Conservation (phyloP, 2,329 filamentous ascomycete species). For the Hypoxylon sp. region DNA sequence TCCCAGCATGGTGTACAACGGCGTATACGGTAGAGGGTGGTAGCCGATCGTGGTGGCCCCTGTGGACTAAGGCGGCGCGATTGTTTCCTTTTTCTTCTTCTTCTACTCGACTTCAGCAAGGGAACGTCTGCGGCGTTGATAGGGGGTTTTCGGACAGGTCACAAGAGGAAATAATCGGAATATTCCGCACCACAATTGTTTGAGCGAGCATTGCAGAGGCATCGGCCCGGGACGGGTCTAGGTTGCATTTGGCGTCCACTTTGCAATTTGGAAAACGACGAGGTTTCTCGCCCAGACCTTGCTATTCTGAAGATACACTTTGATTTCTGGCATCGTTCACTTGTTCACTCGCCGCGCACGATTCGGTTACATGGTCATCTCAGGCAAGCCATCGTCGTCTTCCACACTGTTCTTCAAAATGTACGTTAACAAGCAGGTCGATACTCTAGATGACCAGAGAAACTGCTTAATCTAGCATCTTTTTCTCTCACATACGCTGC, state of each 20-base stretch:
- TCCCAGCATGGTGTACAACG: constrained; percentile 81
- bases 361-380: constrained; percentile 53
- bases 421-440: constrained; percentile 69
- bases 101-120: constrained; percentile 44
- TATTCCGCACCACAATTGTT: constrained; percentile 50
- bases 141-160: constrained; percentile 41
- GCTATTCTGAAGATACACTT: constrained; percentile 45
- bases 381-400: constrained; percentile 77
- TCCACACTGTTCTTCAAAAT: constrained; percentile 65
- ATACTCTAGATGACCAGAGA: constrained; percentile 47
- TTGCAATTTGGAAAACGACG: constrained; percentile 47
- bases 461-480: constrained; percentile 60
- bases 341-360: constrained; percentile 43
- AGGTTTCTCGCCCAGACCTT: constrained; percentile 43
- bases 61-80: constrained; percentile 31
- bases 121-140: constrained; percentile 42
- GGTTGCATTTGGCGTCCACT: constrained; percentile 48
- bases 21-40: constrained; percentile 75
- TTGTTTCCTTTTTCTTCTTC: too few relatives aligned
- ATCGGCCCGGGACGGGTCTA: constrained; percentile 44
- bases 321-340: constrained; percentile 37
- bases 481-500: constrained; percentile 50
- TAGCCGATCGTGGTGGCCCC: constrained; percentile 48
- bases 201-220: constrained; percentile 57
- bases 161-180: constrained; percentile 42